Evolutionary conservation across 805 yeast genomes (phyloP).

Genomic region (Lachancea mirantina): DNA sequence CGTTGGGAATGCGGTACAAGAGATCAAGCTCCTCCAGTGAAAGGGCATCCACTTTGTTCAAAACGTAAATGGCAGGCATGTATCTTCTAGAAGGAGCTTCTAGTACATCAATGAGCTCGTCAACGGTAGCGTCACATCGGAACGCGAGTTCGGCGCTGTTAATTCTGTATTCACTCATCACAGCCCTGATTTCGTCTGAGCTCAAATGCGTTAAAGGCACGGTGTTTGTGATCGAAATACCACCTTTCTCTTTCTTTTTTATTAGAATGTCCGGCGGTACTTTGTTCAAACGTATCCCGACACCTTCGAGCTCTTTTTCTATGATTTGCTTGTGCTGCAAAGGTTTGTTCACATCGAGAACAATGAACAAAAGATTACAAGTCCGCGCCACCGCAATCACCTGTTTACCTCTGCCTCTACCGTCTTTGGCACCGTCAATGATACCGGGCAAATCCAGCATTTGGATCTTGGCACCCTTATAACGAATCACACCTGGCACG

Average conservation of each 20-base stretch:
- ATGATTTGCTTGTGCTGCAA: constrained; percentile 88
- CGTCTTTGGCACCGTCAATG: constrained; percentile 86
- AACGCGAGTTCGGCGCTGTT: constrained; percentile 94
- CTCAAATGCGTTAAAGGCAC: constrained; percentile 88
- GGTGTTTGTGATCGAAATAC: constrained; percentile 87
- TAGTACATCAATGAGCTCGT: constrained; percentile 88
- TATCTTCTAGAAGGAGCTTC: constrained; percentile 88
- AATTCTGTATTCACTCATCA: constrained; percentile 89
- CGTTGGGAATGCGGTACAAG: constrained; percentile 87
- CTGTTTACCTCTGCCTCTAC: constrained; percentile 90
- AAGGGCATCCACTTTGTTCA: constrained; percentile 93
- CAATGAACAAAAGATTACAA: constrained; percentile 86
- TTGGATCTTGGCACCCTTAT: constrained; percentile 95
- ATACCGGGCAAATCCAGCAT: constrained; percentile 90
- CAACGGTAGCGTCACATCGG: constrained; percentile 96
- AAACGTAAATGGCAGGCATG: constrained; percentile 90
- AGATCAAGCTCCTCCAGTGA: constrained; percentile 89
- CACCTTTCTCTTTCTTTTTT: constrained; percentile 93
- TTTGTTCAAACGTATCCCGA: constrained; percentile 90
- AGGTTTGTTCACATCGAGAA: constrained; percentile 93
- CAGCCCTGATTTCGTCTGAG: constrained; percentile 90
- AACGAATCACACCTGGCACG: constrained; percentile 93
- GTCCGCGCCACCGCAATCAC: constrained; percentile 99
- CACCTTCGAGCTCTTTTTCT: constrained; percentile 93
- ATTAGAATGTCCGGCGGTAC: constrained; percentile 88